Conservation (phyloP, 495 filamentous ascomycete genomes). For the Clavariopsis aquatica region DNA sequence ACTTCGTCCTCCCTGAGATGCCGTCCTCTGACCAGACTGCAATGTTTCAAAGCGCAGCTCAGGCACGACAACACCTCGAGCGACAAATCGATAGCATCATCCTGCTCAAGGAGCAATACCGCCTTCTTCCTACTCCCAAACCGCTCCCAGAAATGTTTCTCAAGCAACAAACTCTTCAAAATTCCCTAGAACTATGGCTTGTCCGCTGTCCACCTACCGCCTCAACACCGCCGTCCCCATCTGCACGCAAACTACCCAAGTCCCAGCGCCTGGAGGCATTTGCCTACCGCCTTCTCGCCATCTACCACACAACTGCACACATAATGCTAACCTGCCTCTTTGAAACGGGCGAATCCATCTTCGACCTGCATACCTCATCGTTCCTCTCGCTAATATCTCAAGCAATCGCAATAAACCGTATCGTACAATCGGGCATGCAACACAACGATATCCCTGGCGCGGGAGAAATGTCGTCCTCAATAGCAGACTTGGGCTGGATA, state of each 20-base stretch:
- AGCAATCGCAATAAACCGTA: too few species aligned
- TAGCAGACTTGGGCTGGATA: slow-evolving; percentile 38
- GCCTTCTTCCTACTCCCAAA: neutral
- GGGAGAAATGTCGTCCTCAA: neutral
- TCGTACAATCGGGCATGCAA: too few species aligned
- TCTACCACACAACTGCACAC: slow-evolving; percentile 51
- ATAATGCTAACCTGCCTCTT: slow-evolving; percentile 51
- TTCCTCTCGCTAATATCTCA: slow-evolving; percentile 5
- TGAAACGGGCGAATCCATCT: slow-evolving; percentile 40
- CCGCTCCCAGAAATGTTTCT: neutral
- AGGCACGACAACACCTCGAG: neutral
- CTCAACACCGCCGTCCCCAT: slow-evolving; percentile 17
- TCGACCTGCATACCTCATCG: neutral
- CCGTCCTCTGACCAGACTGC: neutral
- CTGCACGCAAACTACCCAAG: too few species aligned
- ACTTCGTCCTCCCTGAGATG: neutral
- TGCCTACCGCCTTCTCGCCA: slow-evolving; percentile 43
- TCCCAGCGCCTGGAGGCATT: slow-evolving; percentile 31
- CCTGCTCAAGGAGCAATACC: neutral
- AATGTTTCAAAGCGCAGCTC: neutral
- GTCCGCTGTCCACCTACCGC: slow-evolving; percentile 30
- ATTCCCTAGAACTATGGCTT: slow-evolving; percentile 7
- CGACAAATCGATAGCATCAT: neutral
- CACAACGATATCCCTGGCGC: neutral
- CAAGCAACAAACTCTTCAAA: neutral